Conservation (phyloP, 2,329 filamentous ascomycete genomes). For the Paecilomyces sp. region DNA sequence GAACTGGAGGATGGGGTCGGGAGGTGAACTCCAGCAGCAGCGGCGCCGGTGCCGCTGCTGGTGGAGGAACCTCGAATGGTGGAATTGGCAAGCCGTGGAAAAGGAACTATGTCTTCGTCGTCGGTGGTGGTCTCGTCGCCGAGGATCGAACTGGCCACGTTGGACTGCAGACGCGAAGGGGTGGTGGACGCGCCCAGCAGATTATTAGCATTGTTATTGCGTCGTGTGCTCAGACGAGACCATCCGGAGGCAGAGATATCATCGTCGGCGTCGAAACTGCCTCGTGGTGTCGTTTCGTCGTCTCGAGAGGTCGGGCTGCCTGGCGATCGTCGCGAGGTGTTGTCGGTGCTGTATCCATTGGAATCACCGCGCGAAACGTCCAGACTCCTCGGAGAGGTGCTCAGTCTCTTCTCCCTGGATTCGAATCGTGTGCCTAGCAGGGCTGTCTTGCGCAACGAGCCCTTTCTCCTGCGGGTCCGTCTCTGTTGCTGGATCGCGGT, state of each 20-base stretch:
- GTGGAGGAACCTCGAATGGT: constrained; percentile 10
- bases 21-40: constrained; percentile 17
- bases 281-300: constrained; percentile 8
- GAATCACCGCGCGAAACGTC: constrained; percentile 13
- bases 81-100: constrained; percentile 43
- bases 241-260: background rate
- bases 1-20: constrained; percentile 49
- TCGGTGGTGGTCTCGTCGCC: constrained; percentile 69
- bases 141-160: constrained; percentile 43
- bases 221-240: background rate
- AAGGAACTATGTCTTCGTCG: constrained; percentile 69
- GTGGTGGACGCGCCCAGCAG: constrained; percentile 13
- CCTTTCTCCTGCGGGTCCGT: constrained; percentile 64
- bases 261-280: constrained; percentile 9
- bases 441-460: constrained; percentile 80
- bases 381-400: constrained; percentile 1
- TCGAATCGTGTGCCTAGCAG: constrained; percentile 56
- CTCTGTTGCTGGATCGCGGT: constrained; percentile 43
- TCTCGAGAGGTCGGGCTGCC: constrained; percentile 5
- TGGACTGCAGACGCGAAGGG: constrained; percentile 25
- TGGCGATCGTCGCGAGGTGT: constrained; percentile 7
- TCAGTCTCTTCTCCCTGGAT: constrained; percentile 23
- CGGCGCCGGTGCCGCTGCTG: constrained; percentile 8
- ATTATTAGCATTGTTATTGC: background rate
- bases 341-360: constrained; percentile 2